A percentile compares a stretch with the other conserved stretches of the same genome.
phyloP scores from a whole-genome alignment of 164 flowering plant genomes.

The Liriodendron chinense region DNA sequence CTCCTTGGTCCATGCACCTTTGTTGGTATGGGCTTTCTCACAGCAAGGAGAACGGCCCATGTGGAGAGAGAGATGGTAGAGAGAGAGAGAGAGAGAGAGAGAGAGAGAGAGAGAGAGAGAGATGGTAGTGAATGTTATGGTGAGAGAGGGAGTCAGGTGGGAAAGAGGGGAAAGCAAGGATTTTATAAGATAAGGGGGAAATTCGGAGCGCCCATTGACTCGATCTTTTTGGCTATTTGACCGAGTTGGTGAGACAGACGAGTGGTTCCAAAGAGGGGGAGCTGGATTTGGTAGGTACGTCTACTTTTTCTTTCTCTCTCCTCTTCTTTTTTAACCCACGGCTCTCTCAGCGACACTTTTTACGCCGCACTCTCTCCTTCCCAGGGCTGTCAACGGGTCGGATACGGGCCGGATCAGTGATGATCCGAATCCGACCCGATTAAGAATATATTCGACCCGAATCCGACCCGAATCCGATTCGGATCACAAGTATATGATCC shows the following conservation, averaged over 20 bases:
- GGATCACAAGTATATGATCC: too few species aligned
- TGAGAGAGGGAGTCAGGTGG: constrained; percentile 3
- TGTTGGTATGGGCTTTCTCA: constrained; percentile 84
- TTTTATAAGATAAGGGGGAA: constrained; percentile 6
- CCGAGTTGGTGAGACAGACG: constrained; percentile 28
- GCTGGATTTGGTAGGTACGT: constrained; percentile 24
- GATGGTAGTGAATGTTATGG: background rate
- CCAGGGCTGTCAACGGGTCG: too few species aligned
- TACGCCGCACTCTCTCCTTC: too few species aligned
- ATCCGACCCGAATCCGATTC: too few species aligned
- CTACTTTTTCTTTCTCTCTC: constrained; percentile 9
- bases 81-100: constrained; percentile 6
- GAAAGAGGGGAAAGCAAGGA: background rate
- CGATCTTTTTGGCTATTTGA: constrained; percentile 24
- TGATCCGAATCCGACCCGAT: too few species aligned
- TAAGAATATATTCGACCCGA: too few species aligned
- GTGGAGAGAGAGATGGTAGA: background rate
- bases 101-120: constrained; percentile 3
- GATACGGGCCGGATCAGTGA: too few species aligned
- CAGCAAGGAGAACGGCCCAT: constrained; percentile 90
- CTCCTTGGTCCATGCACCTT: constrained; percentile 89
- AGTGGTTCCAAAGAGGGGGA: constrained; percentile 14
- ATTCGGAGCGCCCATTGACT: constrained; percentile 17
- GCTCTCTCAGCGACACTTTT: background rate
- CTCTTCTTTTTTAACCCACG: background rate